Conservation (phyloP, 768 basidiomycete species). For the Boletus vermiculosoides region DNA sequence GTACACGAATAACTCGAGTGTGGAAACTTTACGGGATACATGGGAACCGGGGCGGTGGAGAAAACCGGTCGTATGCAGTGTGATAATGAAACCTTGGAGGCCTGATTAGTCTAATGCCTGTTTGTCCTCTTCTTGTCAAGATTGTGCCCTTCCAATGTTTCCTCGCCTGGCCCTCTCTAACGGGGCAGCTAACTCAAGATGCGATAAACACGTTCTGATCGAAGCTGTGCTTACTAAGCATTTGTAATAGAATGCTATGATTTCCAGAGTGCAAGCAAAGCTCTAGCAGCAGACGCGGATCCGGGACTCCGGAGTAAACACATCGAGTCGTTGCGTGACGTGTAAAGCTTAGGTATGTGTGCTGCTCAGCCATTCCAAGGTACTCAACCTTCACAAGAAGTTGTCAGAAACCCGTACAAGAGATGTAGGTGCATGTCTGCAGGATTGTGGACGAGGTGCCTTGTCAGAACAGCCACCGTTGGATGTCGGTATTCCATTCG, state of each 20-base stretch:
- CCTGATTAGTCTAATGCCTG: no score
- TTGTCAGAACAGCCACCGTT: not conserved
- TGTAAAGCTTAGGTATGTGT: not conserved
- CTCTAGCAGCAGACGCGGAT: no score
- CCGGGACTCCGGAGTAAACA: not conserved
- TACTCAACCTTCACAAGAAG: not conserved
- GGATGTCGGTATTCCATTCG: not conserved
- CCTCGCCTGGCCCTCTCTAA: not conserved
- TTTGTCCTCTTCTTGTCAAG: not conserved
- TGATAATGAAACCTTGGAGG: not conserved
- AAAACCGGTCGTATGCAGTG: not conserved
- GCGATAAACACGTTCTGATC: not conserved
- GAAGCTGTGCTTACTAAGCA: not conserved
- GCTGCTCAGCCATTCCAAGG: not conserved
- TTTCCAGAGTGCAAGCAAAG: not conserved
- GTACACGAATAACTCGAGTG: not conserved
- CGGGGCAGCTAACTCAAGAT: no score
- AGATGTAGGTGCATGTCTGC: not conserved
- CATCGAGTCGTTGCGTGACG: not conserved
- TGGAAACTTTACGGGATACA: not conserved
- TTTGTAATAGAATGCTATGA: not conserved
- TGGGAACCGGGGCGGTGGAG: not conserved
- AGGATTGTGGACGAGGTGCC: no score
- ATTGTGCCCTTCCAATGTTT: not conserved
- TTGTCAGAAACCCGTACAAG: no score